Evolutionary conservation across 306 rosid species (phyloP).

Genomic region (Sophora flavescens): DNA sequence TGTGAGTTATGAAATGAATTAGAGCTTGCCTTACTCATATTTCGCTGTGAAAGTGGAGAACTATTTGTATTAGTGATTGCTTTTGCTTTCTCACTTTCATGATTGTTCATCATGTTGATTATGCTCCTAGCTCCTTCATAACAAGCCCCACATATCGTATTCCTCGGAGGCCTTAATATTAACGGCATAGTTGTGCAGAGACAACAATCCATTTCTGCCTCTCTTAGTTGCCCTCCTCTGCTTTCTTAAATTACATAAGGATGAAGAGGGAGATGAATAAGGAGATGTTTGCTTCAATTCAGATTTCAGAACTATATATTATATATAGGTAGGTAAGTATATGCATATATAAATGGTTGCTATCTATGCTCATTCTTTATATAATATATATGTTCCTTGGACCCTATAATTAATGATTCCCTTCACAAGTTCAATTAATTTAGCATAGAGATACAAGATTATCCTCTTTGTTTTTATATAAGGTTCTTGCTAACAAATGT

Average conservation of each 20-base stretch:
- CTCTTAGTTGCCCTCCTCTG: slow-evolving; percentile 31
- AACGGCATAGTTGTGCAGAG: slow-evolving; percentile 78
- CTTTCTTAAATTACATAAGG: background rate
- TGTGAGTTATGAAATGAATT: slow-evolving; percentile 33
- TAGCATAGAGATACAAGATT: slow-evolving; percentile 51
- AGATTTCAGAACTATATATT: too few species aligned
- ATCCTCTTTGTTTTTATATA: slow-evolving; percentile 42
- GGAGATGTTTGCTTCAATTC: slow-evolving; percentile 30
- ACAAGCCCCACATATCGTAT: slow-evolving; percentile 76
- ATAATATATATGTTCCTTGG: slow-evolving; percentile 45
- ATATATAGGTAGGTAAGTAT: too few species aligned
- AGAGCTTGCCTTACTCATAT: slow-evolving; percentile 83
- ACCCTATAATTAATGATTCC: slow-evolving; percentile 46
- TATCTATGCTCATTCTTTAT: slow-evolving; percentile 31
- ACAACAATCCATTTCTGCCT: slow-evolving; percentile 71
- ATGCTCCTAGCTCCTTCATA: slow-evolving; percentile 80
- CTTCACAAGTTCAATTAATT: slow-evolving; percentile 29
- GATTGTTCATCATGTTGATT: slow-evolving; percentile 57
- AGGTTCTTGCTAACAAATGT: too few species aligned
- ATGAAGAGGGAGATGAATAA: slow-evolving; percentile 11
- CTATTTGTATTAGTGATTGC: slow-evolving; percentile 2
- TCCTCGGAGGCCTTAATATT: slow-evolving; percentile 85
- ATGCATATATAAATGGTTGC: slow-evolving; percentile 21
- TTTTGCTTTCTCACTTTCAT: slow-evolving; percentile 54
- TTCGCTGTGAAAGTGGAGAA: slow-evolving; percentile 43